Base-by-base conservation (phyloP, 805 yeast species). In the Tetrapisispora nanseiensis region DNA sequence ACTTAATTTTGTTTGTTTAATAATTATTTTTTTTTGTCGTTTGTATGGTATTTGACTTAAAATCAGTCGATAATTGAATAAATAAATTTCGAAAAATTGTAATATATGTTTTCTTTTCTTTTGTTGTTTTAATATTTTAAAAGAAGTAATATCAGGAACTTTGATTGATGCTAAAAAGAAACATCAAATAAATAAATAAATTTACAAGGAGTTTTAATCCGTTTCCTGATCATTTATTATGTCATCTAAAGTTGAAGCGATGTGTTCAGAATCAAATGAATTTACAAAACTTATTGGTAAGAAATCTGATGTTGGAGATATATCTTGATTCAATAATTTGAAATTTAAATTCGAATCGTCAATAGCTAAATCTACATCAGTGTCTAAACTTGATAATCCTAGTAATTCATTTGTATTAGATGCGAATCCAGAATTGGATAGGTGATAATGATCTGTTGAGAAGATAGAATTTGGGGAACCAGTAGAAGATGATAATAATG, bases 241-340 rank as follows among this genome's bases (percentile, higher is more conserved):
- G 33, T 59, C 65, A 42, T 59, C 65, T 27, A 60, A 46, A 10
- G 62, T 51, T 23, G 63, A 63, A 5, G 65, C 56, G 35, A 58
- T 43, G 40, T 54, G 56, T 34, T 46, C 33, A 5, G 42, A 27
- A 19, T 40, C 42, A 16, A 40, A 40, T 9, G 26, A 6, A 15
- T 18, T 24, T 24, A 32, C 9, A 9, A 40, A 33, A 33, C 23
- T 33, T 8, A 33, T 22, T n/a, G 37, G 37, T 33, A 33, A 22
- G 16, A 20, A 33, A 33, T 33, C 37, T 22, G 28, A 8, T 20
- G 26, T 23, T n/a, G 37, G 19, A 2, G 37, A 33, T 5, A 33
- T 20, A 22, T 33, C 16, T 33, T 33, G 38, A 21, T 33, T 28
- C 3, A 27, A 18, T 27, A 33, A 32, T n/a, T 26, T 27, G n/a